A percentile compares a stretch with the other conserved stretches of the same genome.
Evolutionary conservation across 1,139 yeast species (phyloP).

Genomic region (Geotrichum phurueaensis): DNA sequence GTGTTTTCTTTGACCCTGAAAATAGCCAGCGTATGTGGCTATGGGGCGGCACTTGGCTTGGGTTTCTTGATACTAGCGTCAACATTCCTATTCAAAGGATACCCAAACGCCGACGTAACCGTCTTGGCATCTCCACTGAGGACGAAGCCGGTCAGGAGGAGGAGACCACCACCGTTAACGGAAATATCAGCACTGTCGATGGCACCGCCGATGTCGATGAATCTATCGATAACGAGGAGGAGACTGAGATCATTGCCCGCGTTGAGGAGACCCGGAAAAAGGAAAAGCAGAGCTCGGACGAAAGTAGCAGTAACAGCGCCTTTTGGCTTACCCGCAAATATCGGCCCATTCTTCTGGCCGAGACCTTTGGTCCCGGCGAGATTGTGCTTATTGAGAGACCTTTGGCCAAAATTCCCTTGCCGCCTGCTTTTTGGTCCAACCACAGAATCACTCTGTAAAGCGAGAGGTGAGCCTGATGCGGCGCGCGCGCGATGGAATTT

Average conservation of each 20-base stretch:
- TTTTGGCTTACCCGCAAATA: slow-evolving; percentile 78
- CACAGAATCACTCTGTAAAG: slow-evolving; percentile 54
- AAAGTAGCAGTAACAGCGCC: slow-evolving; percentile 35
- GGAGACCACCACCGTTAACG: background rate
- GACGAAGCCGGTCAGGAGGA: slow-evolving; percentile 9
- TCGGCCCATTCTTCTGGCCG: slow-evolving; percentile 65
- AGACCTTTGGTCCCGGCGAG: slow-evolving; percentile 50
- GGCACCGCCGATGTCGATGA: background rate
- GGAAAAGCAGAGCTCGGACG: slow-evolving; percentile 24
- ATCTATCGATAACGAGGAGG: background rate
- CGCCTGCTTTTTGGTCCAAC: slow-evolving; percentile 68
- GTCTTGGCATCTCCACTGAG: slow-evolving; percentile 43
- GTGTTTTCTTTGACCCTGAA: slow-evolving; percentile 47
- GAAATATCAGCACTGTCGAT: background rate
- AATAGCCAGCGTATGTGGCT: slow-evolving; percentile 58
- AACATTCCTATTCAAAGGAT: slow-evolving; percentile 47
- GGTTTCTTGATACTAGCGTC: slow-evolving; percentile 61
- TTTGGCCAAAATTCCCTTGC: slow-evolving; percentile 51
- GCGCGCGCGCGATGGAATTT: background rate
- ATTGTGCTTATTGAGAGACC: slow-evolving; percentile 77
- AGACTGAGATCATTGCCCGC: slow-evolving; percentile 10
- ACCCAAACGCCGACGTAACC: slow-evolving; percentile 49
- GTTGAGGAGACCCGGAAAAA: slow-evolving; percentile 13
- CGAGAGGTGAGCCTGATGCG: background rate
- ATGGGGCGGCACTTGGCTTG: slow-evolving; percentile 83